These are phyloP conservation scores for Plenodomus biglobosus DNA, from an alignment of 2,329 filamentous ascomycete species.

Conservation along the genomic window DNA sequence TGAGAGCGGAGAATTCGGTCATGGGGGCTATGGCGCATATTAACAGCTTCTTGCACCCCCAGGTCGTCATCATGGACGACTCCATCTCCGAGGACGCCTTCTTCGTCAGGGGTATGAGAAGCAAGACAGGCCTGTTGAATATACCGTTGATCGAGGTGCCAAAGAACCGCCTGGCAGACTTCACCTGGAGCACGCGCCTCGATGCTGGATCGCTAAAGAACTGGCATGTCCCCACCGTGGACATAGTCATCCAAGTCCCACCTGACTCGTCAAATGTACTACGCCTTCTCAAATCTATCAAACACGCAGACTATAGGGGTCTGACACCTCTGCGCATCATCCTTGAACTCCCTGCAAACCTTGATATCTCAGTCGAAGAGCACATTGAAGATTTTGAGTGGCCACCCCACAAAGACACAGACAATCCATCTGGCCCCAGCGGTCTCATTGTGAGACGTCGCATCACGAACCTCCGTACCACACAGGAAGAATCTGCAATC, in stretches of 20 bases:
- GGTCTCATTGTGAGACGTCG: conserved; percentile 72
- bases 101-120: conserved; percentile 63
- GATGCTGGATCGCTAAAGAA: conserved; percentile 71
- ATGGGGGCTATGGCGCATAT: conserved; percentile 70
- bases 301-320: conserved; percentile 72
- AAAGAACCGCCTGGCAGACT: conserved; percentile 59
- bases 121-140: conserved; percentile 55
- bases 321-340: conserved; percentile 72
- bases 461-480: conserved; percentile 62
- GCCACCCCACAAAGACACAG: conserved; percentile 57
- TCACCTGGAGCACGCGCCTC: conserved; percentile 77
- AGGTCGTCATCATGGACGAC: conserved; percentile 73
- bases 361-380: conserved; percentile 65
- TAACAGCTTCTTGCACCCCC: conserved; percentile 72
- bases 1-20: conserved; percentile 66
- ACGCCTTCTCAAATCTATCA: conserved; percentile 74
- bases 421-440: conserved; percentile 38
- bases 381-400: conserved; percentile 68
- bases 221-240: conserved; percentile 77
- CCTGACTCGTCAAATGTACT: conserved; percentile 73
- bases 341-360: conserved; percentile 73
- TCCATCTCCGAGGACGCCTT: conserved; percentile 66
- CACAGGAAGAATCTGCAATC: conserved; percentile 69
- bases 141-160: conserved; percentile 77
- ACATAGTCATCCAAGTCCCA: conserved; percentile 80